A percentile compares a stretch with the other conserved stretches of the same genome.
Evolutionary conservation across 805 yeast genomes (phyloP).

Genomic region (Starmerella stigmatis): DNA sequence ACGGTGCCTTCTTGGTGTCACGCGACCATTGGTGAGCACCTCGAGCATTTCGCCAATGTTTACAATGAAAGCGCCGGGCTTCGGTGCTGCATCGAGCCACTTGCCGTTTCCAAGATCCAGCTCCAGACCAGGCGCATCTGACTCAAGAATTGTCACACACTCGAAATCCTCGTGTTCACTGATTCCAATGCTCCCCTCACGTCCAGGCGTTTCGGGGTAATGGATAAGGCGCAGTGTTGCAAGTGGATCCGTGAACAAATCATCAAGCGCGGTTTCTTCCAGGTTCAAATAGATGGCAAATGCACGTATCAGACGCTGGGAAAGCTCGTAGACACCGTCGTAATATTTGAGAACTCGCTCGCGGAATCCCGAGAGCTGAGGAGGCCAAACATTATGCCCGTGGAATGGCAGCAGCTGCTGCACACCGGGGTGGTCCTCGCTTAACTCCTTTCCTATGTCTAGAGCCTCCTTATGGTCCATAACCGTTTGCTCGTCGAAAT

Average conservation of each 20-base stretch:
- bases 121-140: constrained; percentile 43
- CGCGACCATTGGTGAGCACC: constrained; percentile 47
- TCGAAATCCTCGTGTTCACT: constrained; percentile 57
- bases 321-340: constrained; percentile 37
- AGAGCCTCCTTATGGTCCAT: constrained; percentile 55
- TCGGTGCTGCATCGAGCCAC: constrained; percentile 47
- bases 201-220: constrained; percentile 35
- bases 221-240: constrained; percentile 42
- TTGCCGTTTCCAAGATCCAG: constrained; percentile 46
- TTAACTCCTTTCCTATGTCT: constrained; percentile 38
- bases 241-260: constrained; percentile 30
- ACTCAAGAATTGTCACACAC: constrained; percentile 40
- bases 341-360: constrained; percentile 37
- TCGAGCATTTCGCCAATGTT: constrained; percentile 54
- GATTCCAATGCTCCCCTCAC: constrained; percentile 36
- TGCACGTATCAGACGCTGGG: constrained; percentile 36
- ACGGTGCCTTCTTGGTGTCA: constrained; percentile 50
- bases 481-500: constrained; percentile 15
- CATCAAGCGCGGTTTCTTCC: constrained; percentile 37
- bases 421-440: constrained; percentile 30
- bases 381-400: constrained; percentile 51
- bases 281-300: constrained; percentile 50
- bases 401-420: constrained; percentile 33
- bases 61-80: constrained; percentile 42
- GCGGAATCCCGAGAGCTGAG: constrained; percentile 39